Base-by-base conservation (phyloP, 2,329 filamentous ascomycete species). In the Penicillium sp. region DNA sequence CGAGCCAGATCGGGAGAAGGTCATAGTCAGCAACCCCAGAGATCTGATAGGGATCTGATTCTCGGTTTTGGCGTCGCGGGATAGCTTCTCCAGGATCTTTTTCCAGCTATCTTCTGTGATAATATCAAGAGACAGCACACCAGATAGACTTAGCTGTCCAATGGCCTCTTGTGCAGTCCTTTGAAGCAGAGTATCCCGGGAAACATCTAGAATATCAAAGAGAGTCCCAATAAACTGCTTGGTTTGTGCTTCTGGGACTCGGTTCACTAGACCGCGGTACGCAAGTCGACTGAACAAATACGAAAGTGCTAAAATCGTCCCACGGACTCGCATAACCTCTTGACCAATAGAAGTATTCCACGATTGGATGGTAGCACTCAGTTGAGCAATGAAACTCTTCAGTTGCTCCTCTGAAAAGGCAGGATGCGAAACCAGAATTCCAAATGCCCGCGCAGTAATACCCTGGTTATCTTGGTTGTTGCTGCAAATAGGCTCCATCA, bases 31-130 rank as follows among this genome's bases (percentile, higher is more conserved):
- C 45, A 89, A 83, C 0, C 94, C 94, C 5, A 97, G 78, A 3
- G 90, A 85, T n/a, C 84, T 74, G 47, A 97, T 93, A 0, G 93
- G 89, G 54, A 83, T 86, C 66, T 95, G 92, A 54, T 90, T 89
- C 9, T 91, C 89, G 55, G 88, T 86, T 69, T 91, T 94, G 10
- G 90, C 88, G 57, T 88, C 84, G 0, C 81, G 77, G 6, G 84
- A 79, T 0, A 97, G 77, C 7, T 84, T 82, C 17, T 87, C 80
- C 25, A 87, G 78, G 14, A 91, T 76, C 1, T 79, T 71, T 44
- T 78, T 73, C 62, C 73, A 64, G 60, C 62, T 58, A 53, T 62
- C 55, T 17, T 67, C 64, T 16, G 65, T 59, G 22, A 73, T 55
- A n/a, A 63, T 62, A 35, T 68, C 53, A 55, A 71, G 61, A 55